Percentiles rank a stretch among this genome's conserved stretches.
phyloP scores from a whole-genome alignment of 768 basidiomycete species.

The Kwoniella europaea region DNA sequence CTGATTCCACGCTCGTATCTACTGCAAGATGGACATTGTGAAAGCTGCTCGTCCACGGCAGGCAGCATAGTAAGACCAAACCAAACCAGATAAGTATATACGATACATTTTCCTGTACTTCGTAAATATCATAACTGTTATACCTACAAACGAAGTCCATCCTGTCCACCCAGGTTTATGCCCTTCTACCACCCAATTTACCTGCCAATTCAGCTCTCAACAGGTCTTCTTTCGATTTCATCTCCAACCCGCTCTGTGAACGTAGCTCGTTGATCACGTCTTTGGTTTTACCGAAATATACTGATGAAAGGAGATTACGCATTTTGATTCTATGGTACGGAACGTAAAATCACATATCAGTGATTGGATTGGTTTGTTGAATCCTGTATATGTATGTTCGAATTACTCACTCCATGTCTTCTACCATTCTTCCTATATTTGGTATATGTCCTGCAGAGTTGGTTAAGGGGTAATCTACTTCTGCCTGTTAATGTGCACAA shows the following conservation, averaged over 20 bases:
- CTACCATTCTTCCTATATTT: constrained; percentile 93
- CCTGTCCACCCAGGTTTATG: background rate
- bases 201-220: constrained; percentile 79
- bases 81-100: background rate
- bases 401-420: constrained; percentile 80
- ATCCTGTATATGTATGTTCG: too few species aligned
- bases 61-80: background rate
- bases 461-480: constrained; percentile 82
- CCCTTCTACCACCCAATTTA: constrained; percentile 42
- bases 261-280: constrained; percentile 92
- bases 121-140: background rate
- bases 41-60: background rate
- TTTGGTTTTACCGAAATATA: constrained; percentile 95
- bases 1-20: too few species aligned
- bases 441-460: constrained; percentile 82
- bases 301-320: constrained; percentile 85
- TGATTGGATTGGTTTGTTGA: background rate
- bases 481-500: constrained; percentile 63
- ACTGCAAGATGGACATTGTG: too few species aligned
- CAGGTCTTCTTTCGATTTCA: constrained; percentile 76
- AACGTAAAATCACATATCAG: constrained; percentile 2
- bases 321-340: constrained; percentile 72
- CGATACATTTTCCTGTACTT: background rate
- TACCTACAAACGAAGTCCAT: background rate
- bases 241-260: constrained; percentile 82